A percentile compares a stretch with the other conserved stretches of the same genome.
phyloP scores from a whole-genome alignment of 106 monocot species.

The Apostasia ramifera region DNA sequence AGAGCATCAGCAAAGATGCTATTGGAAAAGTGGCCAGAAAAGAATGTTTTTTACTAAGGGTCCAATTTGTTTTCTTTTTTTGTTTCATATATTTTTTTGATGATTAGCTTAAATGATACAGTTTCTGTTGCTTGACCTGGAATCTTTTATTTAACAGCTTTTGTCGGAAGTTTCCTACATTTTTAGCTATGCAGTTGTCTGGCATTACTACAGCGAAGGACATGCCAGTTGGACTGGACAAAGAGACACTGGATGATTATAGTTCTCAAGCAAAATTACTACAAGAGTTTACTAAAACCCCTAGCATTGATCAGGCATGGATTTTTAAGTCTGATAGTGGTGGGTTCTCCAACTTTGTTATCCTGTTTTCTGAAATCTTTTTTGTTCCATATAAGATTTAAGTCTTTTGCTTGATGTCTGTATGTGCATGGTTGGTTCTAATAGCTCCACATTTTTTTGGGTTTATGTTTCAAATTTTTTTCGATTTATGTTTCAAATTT shows the following conservation, averaged over 20 bases:
- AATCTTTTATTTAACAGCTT: neutral
- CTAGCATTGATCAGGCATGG: conserved; percentile 81
- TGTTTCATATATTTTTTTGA: no score
- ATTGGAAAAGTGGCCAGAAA: no score
- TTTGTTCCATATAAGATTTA: neutral
- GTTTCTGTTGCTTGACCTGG: no score
- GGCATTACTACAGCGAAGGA: conserved; percentile 25
- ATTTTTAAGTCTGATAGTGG: conserved; percentile 67
- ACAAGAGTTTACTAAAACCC: conserved; percentile 59
- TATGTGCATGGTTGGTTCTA: neutral
- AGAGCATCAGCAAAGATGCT: no score
- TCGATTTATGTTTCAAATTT: neutral
- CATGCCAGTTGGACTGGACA: conserved; percentile 38
- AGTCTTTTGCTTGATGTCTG: neutral
- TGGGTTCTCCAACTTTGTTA: conserved; percentile 10
- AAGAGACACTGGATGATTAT: conserved; percentile 50
- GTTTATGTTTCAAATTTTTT: neutral
- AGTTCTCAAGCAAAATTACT: conserved; percentile 69
- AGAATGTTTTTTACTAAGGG: no score
- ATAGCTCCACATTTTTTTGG: neutral
- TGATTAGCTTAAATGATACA: no score
- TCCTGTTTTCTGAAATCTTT: conserved; percentile 1
- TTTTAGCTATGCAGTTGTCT: conserved; percentile 32
- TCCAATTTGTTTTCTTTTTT: no score
- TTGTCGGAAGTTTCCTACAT: neutral